Percentiles rank a stretch among this genome's conserved stretches.
phyloP scores from a whole-genome alignment of 352 stramenopile genomes.

The Aphanomyces euteiches region DNA sequence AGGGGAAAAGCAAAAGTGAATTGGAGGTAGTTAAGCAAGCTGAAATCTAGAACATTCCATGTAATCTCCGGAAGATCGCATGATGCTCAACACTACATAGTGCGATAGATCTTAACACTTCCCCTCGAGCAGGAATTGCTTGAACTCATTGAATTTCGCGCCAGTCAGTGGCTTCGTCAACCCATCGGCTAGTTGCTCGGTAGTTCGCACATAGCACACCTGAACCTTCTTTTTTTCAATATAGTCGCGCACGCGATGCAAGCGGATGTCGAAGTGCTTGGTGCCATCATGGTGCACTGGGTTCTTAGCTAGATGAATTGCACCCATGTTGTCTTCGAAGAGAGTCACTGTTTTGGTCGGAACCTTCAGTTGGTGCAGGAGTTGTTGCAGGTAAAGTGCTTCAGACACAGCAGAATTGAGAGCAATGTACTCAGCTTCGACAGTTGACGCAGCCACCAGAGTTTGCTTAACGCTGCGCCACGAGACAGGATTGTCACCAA shows the following conservation, averaged over 20 bases:
- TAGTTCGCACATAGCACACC: no score
- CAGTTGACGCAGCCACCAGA: neutral
- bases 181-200: no score
- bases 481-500: neutral
- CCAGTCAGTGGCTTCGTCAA: neutral
- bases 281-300: conserved; percentile 8
- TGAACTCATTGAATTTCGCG: neutral
- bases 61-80: no score
- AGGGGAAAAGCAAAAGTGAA: neutral
- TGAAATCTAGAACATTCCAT: no score
- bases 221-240: neutral
- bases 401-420: conserved; percentile 9
- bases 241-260: neutral
- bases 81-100: no score
- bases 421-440: conserved; percentile 7
- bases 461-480: conserved; percentile 6
- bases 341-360: no score
- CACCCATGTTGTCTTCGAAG: neutral
- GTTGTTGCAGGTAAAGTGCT: neutral
- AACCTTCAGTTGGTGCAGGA: neutral
- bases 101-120: neutral
- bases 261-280: conserved; percentile 1
- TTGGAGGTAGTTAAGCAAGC: neutral
- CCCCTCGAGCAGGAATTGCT: conserved; percentile 3
- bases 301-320: conserved; percentile 8